Conservation (phyloP, 2,329 filamentous ascomycete genomes). For the Escovopsis weberi region DNA sequence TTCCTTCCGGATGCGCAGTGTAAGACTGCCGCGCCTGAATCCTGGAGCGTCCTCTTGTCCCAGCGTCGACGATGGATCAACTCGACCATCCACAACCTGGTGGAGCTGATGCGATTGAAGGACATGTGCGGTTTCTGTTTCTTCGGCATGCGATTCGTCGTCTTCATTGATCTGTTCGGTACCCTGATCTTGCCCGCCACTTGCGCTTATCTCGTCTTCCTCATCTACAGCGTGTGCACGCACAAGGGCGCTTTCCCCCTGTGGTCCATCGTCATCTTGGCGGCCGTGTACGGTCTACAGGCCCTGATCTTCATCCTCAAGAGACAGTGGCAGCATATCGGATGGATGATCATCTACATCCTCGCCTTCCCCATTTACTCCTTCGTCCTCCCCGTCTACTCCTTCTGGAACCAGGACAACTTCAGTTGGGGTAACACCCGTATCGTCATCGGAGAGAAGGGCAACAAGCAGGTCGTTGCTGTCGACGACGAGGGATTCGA, state of each 20-base stretch:
- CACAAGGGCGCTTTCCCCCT: slow-evolving; percentile 62
- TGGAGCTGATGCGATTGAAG: slow-evolving; percentile 76
- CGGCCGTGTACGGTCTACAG: slow-evolving; percentile 86
- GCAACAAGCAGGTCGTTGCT: slow-evolving; percentile 77
- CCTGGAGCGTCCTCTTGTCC: slow-evolving; percentile 88
- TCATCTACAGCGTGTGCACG: slow-evolving; percentile 66
- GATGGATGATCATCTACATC: slow-evolving; percentile 99
- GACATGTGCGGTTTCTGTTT: slow-evolving; percentile 98
- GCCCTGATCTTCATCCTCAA: slow-evolving; percentile 94
- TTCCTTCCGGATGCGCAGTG: slow-evolving; percentile 90
- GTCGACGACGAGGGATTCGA: slow-evolving; percentile 78
- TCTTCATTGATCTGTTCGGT: slow-evolving; percentile 85
- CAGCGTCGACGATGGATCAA: slow-evolving; percentile 99
- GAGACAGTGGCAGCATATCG: slow-evolving; percentile 94
- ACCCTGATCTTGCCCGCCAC: slow-evolving; percentile 87
- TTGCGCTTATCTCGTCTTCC: slow-evolving; percentile 70
- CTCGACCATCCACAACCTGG: slow-evolving; percentile 92
- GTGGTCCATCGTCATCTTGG: slow-evolving; percentile 80
- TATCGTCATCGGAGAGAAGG: slow-evolving; percentile 90
- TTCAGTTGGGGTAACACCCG: slow-evolving; percentile 98
- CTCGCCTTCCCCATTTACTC: slow-evolving; percentile 91
- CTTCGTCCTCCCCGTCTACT: slow-evolving; percentile 83
- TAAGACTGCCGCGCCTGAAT: slow-evolving; percentile 83
- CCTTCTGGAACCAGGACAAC: slow-evolving; percentile 99
- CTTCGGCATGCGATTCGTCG: slow-evolving; percentile 95